A percentile compares a stretch with the other conserved stretches of the same genome.
Evolutionary conservation across 148 eudicot species (phyloP).

Genomic region (Limonium bicolor): DNA sequence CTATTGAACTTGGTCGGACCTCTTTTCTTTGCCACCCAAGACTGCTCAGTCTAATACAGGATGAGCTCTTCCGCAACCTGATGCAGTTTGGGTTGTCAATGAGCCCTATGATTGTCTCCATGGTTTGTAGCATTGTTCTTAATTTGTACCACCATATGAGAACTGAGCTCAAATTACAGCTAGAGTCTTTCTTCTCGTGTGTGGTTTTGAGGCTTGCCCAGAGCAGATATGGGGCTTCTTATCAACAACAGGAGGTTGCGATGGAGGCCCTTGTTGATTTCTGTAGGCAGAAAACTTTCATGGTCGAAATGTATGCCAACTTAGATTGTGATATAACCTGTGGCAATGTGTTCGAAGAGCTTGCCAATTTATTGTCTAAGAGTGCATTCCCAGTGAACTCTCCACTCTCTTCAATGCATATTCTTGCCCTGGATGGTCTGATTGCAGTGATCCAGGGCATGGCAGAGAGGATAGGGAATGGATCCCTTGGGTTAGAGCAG

Average conservation of each 20-base stretch:
- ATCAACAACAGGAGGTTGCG: slow-evolving; percentile 94
- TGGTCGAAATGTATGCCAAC: slow-evolving; percentile 85
- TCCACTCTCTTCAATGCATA: slow-evolving; percentile 76
- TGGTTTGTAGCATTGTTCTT: slow-evolving; percentile 84
- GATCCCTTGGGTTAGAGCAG: slow-evolving; percentile 34
- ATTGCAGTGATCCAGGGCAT: slow-evolving; percentile 84
- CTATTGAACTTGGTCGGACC: slow-evolving; percentile 76
- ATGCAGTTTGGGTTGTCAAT: slow-evolving; percentile 85
- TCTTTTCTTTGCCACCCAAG: slow-evolving; percentile 59
- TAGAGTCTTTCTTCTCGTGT: slow-evolving; percentile 82
- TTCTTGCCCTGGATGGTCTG: slow-evolving; percentile 86
- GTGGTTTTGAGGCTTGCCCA: slow-evolving; percentile 74
- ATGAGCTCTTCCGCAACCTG: slow-evolving; percentile 65
- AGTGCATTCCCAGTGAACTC: slow-evolving; percentile 93
- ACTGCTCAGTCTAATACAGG: slow-evolving; percentile 61
- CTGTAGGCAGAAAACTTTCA: slow-evolving; percentile 76
- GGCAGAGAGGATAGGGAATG: slow-evolving; percentile 76
- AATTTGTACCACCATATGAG: slow-evolving; percentile 74
- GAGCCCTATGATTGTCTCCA: slow-evolving; percentile 85
- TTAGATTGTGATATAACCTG: slow-evolving; percentile 91
- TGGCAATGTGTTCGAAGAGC: slow-evolving; percentile 79
- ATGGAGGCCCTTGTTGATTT: slow-evolving; percentile 98
- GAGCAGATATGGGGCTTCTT: slow-evolving; percentile 78
- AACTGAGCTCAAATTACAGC: slow-evolving; percentile 57
- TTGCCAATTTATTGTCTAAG: slow-evolving; percentile 74